phyloP scores from a whole-genome alignment of 176 grass and related monocot genomes.

The Coix lacrymajobi region DNA sequence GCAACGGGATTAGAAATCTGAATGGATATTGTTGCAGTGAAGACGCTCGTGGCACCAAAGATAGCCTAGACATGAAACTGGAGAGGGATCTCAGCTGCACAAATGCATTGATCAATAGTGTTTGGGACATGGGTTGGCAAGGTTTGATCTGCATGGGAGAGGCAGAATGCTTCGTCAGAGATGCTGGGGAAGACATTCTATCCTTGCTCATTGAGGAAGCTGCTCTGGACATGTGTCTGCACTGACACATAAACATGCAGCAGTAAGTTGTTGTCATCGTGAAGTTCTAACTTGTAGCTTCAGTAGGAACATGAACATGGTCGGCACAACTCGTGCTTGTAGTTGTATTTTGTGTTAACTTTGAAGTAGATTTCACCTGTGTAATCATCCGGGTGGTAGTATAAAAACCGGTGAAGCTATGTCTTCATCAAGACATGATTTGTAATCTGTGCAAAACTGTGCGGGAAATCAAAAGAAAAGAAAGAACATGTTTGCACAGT shows the following conservation, averaged over 20 bases:
- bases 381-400: neutral
- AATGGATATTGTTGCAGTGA: constrained; percentile 17
- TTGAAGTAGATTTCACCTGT: neutral
- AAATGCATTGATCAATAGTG: constrained; percentile 32
- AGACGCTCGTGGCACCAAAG: constrained; percentile 9
- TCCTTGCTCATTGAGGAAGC: constrained; percentile 52
- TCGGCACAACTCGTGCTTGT: constrained; percentile 9
- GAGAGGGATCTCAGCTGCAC: constrained; percentile 62
- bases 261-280: neutral
- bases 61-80: constrained; percentile 51
- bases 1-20: constrained; percentile 28
- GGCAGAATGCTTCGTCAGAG: constrained; percentile 34
- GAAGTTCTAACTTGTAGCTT: neutral
- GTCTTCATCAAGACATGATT: neutral
- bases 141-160: constrained; percentile 65
- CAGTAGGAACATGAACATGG: neutral
- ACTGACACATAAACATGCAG: neutral
- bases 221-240: constrained; percentile 30
- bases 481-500: neutral
- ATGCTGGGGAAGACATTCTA: constrained; percentile 40
- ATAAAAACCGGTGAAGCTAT: neutral
- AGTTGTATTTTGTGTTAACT: neutral
- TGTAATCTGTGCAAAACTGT: neutral
- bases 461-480: neutral
- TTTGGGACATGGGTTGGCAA: constrained; percentile 72